Base-by-base conservation (phyloP, 2,329 filamentous ascomycete species). In the Bipolaris oryzae region DNA sequence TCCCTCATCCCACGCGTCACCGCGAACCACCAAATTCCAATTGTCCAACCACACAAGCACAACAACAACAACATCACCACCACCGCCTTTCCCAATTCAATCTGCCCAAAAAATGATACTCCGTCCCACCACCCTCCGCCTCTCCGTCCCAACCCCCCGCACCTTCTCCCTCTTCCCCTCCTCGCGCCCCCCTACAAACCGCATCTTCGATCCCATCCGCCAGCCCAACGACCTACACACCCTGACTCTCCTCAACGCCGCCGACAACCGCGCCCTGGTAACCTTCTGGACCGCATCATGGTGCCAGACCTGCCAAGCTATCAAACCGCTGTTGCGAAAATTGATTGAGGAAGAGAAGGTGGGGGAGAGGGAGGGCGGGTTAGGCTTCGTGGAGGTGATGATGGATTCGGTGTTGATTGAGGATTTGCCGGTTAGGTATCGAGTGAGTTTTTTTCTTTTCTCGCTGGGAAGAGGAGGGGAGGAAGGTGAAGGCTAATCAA, bases 221-320 rank as follows among this genome's bases (percentile, higher is more conserved):
- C 74, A 70, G 31, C 79, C 80, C 47, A 72, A 78, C 34, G 81
- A 83, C 56, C 73, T 83, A 10, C 74, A 80, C 51, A 81, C 76
- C 5, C 76, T 83, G 7, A 77, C 78, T 6, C 74, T 82, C 45
- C 76, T 81, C 58, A 80, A 78, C 15, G 76, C 80, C 9, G 78
- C 76, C 61, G 76, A 71, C 11, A 76, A 79, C 39, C 71, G 73
- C 7, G 74, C 80, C 0, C 67, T 84, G 0, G 75, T 83, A 42
- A 83, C 81, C 0, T 68, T 83, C 10, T 84, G 81, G 81, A 80
- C 76, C 38, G 79, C 81, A 2, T 77, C 76, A 3, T 83, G 79
- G 78, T 80, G 78, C 58, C 66, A 73, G 1, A 77, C 76, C 5
- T 82, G 80, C 66, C 74, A 76, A 21, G 65, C 70, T 9, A 71